Base-by-base conservation (phyloP, 2,329 filamentous ascomycete species). In the Colletotrichum musicola region DNA sequence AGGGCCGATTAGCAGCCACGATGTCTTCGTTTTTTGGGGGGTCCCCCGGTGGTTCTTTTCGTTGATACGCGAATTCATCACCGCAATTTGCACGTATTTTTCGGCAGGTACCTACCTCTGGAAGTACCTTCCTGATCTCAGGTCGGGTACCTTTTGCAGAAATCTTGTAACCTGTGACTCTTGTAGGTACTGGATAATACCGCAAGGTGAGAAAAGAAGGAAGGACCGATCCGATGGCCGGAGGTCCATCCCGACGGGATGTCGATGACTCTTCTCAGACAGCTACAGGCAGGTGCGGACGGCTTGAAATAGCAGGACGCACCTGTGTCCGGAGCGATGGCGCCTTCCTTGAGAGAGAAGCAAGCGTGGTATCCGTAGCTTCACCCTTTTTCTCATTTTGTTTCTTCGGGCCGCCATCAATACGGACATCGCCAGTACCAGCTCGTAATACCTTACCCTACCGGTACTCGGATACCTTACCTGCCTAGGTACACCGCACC, bases 1-100 rank as follows among this genome's bases (percentile, higher is more conserved):
- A 59, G 61, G 65, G 50, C 61, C 61, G 65, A 64, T 50, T 68
- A 46, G 65, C 62, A 50, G 35, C 16, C 47, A 68, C 40, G 55
- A 68, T 65, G 42, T 42, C 22, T 59, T 50, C n/a, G 50, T 66
- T 66, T 47, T 44, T 47, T 38, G 16, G 30, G 30, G 30, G 30
- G 6, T 16, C 10, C 16, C 47, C 22, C n/a, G 46, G 46, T 10
- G n/a, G 44, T 44, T 51, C 44, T 46, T 58, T 68, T 40, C 38
- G 20, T 38, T 65, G 25, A 27, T 61, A 40, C 50, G 57, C 38
- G 49, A 60, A 47, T 22, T 18, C 25, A 58, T 20, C 14, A 44
- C 30, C 25, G 7, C 46, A 63, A 51, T 63, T 53, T 53, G n/a
- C 51, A 51, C 4, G 25, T 42, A 65, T 18, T 13, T 12, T 20